Evolutionary conservation across 2,329 filamentous ascomycete species (phyloP).

Genomic region (Coniochaeta ligniaria): DNA sequence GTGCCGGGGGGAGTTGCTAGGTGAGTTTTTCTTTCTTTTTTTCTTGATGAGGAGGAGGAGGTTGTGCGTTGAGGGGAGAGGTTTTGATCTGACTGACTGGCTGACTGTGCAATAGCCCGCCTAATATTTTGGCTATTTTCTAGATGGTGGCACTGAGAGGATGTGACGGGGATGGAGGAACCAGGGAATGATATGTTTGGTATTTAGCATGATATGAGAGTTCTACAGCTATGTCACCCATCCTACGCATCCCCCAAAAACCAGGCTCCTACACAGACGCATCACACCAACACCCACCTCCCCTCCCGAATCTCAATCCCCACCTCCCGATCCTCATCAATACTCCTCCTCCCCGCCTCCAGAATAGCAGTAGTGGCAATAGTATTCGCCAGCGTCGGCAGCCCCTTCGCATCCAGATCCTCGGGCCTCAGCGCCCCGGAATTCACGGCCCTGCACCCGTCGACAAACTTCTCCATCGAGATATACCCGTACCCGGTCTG

Average conservation of each 20-base stretch:
- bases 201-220: too few species aligned
- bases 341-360: constrained; percentile 74
- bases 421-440: constrained; percentile 63
- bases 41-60: too few species aligned
- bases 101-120: constrained; percentile 4
- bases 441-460: constrained; percentile 74
- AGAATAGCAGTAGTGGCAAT: constrained; percentile 88
- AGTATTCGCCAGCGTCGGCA: constrained; percentile 84
- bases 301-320: constrained; percentile 62
- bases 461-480: constrained; percentile 92
- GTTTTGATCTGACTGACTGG: too few species aligned
- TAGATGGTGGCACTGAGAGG: background rate
- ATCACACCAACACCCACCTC: constrained; percentile 57
- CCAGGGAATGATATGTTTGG: too few species aligned
- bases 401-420: constrained; percentile 69
- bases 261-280: too few species aligned
- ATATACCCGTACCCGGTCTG: constrained; percentile 91
- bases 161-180: too few species aligned
- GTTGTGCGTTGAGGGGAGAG: too few species aligned
- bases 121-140: constrained; percentile 10
- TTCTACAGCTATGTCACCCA: background rate
- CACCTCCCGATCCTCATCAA: constrained; percentile 76
- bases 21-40: background rate
- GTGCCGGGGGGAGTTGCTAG: constrained; percentile 29
- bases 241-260: background rate